Percentiles rank a stretch among this genome's conserved stretches.
phyloP scores from a whole-genome alignment of 805 yeast species.

The Ogataea parapolymorpha region DNA sequence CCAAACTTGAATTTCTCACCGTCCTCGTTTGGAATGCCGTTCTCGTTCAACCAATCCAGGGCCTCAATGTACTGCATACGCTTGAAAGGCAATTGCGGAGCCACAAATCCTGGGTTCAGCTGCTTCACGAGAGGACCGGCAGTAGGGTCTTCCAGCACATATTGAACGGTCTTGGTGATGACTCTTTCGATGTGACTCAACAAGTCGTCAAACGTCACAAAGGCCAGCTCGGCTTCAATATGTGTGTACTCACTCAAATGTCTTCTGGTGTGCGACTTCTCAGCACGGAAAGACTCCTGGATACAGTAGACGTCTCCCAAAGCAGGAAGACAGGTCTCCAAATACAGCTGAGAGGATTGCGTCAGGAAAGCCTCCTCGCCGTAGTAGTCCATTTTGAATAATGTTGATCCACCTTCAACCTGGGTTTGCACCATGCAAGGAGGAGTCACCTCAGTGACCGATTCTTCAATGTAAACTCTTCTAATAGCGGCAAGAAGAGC shows the following conservation, averaged over 20 bases:
- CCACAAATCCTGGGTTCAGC: constrained; percentile 85
- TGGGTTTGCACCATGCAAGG: constrained; percentile 99
- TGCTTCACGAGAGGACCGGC: constrained; percentile 88
- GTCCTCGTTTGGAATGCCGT: constrained; percentile 91
- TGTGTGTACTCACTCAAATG: constrained; percentile 97
- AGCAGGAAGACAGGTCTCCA: constrained; percentile 95
- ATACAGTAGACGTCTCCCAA: constrained; percentile 96
- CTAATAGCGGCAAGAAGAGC: constrained; percentile 70
- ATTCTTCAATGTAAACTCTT: constrained; percentile 70
- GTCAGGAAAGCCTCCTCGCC: constrained; percentile 97
- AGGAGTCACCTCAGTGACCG: constrained; percentile 88
- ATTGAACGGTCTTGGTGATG: constrained; percentile 63
- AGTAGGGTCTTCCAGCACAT: constrained; percentile 82
- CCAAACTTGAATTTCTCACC: constrained; percentile 92
- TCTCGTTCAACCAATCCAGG: constrained; percentile 93
- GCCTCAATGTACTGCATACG: constrained; percentile 92
- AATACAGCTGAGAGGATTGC: constrained; percentile 93
- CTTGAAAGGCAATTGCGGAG: constrained; percentile 83
- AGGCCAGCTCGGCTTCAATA: constrained; percentile 90
- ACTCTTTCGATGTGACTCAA: constrained; percentile 81
- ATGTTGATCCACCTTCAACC: constrained; percentile 98
- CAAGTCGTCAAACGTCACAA: constrained; percentile 82
- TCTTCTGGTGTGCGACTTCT: constrained; percentile 97
- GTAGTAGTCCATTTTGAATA: constrained; percentile 89
- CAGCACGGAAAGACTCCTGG: constrained; percentile 99